Evolutionary conservation across 1,284 basidiomycete genomes (phyloP), one percentile per base, ranked within the genome.

Genomic region (Rhodotorula sp.): DNA sequence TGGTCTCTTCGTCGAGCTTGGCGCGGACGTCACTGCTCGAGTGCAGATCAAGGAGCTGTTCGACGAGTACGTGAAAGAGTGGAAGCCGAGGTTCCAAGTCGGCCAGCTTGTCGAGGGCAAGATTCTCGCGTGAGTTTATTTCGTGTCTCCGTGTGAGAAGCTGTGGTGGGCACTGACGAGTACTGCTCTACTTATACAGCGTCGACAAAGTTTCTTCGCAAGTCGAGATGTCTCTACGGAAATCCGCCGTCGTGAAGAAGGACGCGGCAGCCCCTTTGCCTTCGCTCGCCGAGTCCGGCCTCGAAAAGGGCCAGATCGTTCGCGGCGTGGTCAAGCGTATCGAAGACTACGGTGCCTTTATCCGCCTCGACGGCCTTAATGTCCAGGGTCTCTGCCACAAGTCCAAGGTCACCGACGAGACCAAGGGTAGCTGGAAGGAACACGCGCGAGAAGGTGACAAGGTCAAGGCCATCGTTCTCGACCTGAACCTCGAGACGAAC

Each of bases 311-410:
- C 3, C 79, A 83, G 59, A 80, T 82, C 72, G 78, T 83, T 52
- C 71, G 74, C 46, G 81, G 80, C 26, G 76, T 78, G 58, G 73
- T 84, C 58, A 79, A 81, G 66, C 79, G 78, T 52, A 86, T 95
- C 16, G 91, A 94, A 81, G 87, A 89, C 51, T 99, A 92, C 79
- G 97, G 97, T 23, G 85, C 97, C 52, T 98, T 99, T 83, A 88
- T 99, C 65, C 87, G 90, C 80, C 89, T 98, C 57, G 88, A 91
- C 16, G 90, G 87, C 21, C 90, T 91, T 1, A 90, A 90, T 78
- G 84, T 98, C 62, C 90, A 87, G 68, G 97, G 97, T 8, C 85
- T 99, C 16, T 98, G 96, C 81, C 97, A 99, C 83, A 93, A 93
- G 82, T 92, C 91, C 29, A 87, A 97, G 85, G 85, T 96, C 61